Evolutionary conservation across 805 yeast species (phyloP).

Genomic region (Ogataea minuta): DNA sequence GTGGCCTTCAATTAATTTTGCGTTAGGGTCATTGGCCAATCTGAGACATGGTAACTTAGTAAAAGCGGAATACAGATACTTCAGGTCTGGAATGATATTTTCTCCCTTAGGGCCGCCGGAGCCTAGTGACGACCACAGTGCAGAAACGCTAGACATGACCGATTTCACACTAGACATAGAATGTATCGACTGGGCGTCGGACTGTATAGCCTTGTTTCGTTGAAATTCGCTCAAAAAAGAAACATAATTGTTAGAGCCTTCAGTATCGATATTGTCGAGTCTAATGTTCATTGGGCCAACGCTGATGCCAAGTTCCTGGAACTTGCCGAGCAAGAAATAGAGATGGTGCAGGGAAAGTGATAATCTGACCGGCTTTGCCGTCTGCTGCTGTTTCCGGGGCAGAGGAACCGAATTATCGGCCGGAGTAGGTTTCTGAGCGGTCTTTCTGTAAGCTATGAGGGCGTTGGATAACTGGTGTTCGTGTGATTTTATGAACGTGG

Average conservation of each 20-base stretch:
- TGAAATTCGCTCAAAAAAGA: constrained; percentile 59
- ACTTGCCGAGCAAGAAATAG: constrained; percentile 57
- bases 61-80: constrained; percentile 59
- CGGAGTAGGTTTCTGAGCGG: constrained; percentile 18
- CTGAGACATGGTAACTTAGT: constrained; percentile 64
- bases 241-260: constrained; percentile 48
- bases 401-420: constrained; percentile 8
- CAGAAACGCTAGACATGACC: constrained; percentile 44
- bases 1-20: constrained; percentile 56
- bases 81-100: constrained; percentile 42
- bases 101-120: constrained; percentile 43
- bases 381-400: constrained; percentile 17
- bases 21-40: constrained; percentile 57
- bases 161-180: constrained; percentile 60
- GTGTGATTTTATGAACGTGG: constrained; percentile 52
- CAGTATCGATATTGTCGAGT: constrained; percentile 54
- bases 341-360: constrained; percentile 62
- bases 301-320: constrained; percentile 45
- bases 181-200: constrained; percentile 48
- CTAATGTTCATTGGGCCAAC: constrained; percentile 64
- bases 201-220: constrained; percentile 33
- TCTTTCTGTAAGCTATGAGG: constrained; percentile 49
- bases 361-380: constrained; percentile 51
- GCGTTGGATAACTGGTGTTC: constrained; percentile 62
- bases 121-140: constrained; percentile 38